Conservation (phyloP, 441 rosid genomes). For the Rhodomyrtus psidioides region DNA sequence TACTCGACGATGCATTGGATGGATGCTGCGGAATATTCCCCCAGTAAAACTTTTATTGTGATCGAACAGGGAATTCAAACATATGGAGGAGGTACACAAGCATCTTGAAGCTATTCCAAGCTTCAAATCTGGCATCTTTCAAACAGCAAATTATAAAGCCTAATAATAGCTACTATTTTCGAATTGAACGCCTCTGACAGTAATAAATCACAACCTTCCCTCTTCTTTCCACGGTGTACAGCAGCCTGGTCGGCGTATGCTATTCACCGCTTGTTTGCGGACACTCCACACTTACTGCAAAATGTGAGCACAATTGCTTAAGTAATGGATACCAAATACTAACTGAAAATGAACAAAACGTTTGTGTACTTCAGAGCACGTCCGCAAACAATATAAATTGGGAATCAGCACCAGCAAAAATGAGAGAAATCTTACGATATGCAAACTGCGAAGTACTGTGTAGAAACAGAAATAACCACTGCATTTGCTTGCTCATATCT, state of each 20-base stretch:
- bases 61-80: neutral
- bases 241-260: neutral
- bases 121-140: neutral
- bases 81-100: neutral
- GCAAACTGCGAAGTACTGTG: neutral
- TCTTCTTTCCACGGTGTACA: neutral
- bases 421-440: neutral
- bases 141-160: neutral
- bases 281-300: neutral
- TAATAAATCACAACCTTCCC: neutral
- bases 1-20: neutral
- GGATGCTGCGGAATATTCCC: neutral
- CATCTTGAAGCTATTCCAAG: neutral
- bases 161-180: neutral
- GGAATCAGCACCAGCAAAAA: neutral
- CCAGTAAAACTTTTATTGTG: neutral
- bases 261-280: neutral
- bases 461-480: neutral
- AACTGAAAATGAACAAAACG: neutral
- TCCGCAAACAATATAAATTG: neutral
- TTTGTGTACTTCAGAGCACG: neutral
- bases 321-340: neutral
- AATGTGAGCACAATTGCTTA: neutral
- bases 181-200: neutral
- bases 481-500: conserved; percentile 21